Conservation (phyloP, 495 filamentous ascomycete genomes). For the Penicillium mononematosum region DNA sequence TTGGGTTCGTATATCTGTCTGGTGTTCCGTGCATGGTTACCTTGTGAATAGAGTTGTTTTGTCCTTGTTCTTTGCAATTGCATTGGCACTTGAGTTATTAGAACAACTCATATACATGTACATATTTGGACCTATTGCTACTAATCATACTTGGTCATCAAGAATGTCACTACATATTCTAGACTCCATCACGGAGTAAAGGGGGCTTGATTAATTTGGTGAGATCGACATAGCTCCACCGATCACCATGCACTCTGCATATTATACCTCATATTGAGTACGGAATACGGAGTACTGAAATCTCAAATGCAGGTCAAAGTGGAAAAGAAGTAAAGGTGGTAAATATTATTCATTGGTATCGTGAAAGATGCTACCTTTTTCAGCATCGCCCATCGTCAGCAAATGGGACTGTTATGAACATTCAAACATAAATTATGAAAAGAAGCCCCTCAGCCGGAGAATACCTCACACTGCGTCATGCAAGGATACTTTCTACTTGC, state of each 20-base stretch:
- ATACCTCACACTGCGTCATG: neutral
- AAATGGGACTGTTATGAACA: constrained; percentile 17
- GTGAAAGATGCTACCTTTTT: constrained; percentile 26
- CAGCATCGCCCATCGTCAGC: constrained; percentile 17
- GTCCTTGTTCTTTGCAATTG: neutral
- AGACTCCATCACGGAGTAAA: neutral
- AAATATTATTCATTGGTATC: constrained; percentile 34
- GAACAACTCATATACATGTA: neutral
- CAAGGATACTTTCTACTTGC: constrained; percentile 50
- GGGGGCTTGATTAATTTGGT: neutral
- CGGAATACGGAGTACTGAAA: neutral
- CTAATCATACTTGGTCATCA: neutral
- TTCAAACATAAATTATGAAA: constrained; percentile 16
- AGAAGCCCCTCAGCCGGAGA: neutral
- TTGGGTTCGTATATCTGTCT: neutral
- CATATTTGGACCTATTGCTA: neutral
- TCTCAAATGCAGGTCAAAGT: neutral
- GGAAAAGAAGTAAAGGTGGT: neutral
- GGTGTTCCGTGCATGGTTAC: neutral
- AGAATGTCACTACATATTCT: neutral
- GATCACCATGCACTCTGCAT: constrained; percentile 5
- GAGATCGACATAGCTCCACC: constrained; percentile 6
- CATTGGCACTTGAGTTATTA: neutral
- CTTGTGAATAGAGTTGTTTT: neutral
- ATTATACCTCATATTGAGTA: neutral